Percentiles rank a stretch among this genome's conserved stretches.
These are phyloP conservation scores for Epichloe sylvatica DNA, from an alignment of 2,329 filamentous ascomycete species.

Conservation along the genomic window DNA sequence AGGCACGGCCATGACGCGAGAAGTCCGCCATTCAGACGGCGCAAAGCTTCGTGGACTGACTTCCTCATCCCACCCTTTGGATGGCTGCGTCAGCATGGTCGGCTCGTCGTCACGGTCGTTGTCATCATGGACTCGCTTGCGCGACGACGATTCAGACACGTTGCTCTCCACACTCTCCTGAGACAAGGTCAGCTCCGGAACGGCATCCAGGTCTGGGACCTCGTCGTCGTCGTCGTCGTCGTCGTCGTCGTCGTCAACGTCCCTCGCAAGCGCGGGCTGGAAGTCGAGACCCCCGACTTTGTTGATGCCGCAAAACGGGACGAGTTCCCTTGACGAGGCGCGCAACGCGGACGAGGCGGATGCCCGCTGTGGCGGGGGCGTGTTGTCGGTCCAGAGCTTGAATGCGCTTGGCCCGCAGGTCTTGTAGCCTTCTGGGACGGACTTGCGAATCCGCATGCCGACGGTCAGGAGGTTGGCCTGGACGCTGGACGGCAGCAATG, in stretches of 20 bases:
- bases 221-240: conserved; percentile 15
- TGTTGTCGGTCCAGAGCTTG: conserved; percentile 33
- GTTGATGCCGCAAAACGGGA: conserved; percentile 70
- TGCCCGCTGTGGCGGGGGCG: conserved; percentile 2
- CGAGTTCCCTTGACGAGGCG: conserved; percentile 42
- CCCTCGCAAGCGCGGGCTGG: conserved; percentile 32
- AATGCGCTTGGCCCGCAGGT: conserved; percentile 41
- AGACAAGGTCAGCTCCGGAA: conserved; percentile 39
- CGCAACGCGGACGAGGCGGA: conserved; percentile 9
- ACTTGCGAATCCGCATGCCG: conserved; percentile 89
- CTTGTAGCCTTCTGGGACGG: conserved; percentile 88
- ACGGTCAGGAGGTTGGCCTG: conserved; percentile 80
- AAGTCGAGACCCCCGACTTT: conserved; percentile 55
- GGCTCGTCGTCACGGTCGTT: conserved; percentile 23
- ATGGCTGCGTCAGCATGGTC: not conserved
- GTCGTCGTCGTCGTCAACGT: conserved; percentile 13
- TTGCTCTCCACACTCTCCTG: conserved; percentile 37
- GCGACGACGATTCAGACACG: conserved; percentile 17
- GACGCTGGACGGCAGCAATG: conserved; percentile 47
- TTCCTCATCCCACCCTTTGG: conserved; percentile 22
- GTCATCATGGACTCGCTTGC: conserved; percentile 36
- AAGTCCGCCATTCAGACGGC: conserved; percentile 24
- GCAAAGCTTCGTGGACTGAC: conserved; percentile 26
- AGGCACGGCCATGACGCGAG: conserved; percentile 37
- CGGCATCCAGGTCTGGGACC: conserved; percentile 22